Evolutionary conservation across 2,329 filamentous ascomycete species (phyloP).

Genomic region (Venturiaceae sp.): DNA sequence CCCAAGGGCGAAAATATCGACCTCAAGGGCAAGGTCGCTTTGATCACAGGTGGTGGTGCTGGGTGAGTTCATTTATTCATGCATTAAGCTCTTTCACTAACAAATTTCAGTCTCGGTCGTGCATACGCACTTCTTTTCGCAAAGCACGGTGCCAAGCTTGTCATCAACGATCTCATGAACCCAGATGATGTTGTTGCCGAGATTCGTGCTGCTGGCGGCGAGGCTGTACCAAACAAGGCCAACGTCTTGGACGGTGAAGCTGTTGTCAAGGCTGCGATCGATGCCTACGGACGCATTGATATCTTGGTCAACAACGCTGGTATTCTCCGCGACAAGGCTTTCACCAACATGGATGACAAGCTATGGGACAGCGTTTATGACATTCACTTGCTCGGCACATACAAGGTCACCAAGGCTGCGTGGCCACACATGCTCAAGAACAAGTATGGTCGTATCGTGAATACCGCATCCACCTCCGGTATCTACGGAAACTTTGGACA

Average conservation of each 20-base stretch:
- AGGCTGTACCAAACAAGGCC: constrained; percentile 79
- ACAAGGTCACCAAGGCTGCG: constrained; percentile 87
- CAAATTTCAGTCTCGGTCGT: constrained; percentile 57
- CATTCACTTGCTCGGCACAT: constrained; percentile 82
- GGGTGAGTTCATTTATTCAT: constrained; percentile 39
- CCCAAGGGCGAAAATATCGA: constrained; percentile 63
- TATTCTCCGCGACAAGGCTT: constrained; percentile 88
- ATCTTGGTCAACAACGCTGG: constrained; percentile 90
- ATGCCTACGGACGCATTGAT: constrained; percentile 79
- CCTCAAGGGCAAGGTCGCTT: constrained; percentile 75
- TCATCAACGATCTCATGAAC: constrained; percentile 69
- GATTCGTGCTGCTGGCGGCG: constrained; percentile 74
- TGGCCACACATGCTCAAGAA: constrained; percentile 94
- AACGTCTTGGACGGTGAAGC: constrained; percentile 79
- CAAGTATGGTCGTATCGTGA: constrained; percentile 87
- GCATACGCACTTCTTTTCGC: constrained; percentile 83
- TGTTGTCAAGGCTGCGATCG: constrained; percentile 79
- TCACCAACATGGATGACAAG: constrained; percentile 85
- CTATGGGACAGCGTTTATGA: constrained; percentile 80
- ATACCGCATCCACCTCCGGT: constrained; percentile 85
- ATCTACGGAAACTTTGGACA: constrained; percentile 96
- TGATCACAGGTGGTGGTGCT: constrained; percentile 81
- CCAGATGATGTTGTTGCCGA: constrained; percentile 81
- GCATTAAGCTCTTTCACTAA: neutral
- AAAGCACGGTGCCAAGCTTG: constrained; percentile 68